Conservation (phyloP, 2,329 filamentous ascomycete species). For the Ophiostoma pallidulum region DNA sequence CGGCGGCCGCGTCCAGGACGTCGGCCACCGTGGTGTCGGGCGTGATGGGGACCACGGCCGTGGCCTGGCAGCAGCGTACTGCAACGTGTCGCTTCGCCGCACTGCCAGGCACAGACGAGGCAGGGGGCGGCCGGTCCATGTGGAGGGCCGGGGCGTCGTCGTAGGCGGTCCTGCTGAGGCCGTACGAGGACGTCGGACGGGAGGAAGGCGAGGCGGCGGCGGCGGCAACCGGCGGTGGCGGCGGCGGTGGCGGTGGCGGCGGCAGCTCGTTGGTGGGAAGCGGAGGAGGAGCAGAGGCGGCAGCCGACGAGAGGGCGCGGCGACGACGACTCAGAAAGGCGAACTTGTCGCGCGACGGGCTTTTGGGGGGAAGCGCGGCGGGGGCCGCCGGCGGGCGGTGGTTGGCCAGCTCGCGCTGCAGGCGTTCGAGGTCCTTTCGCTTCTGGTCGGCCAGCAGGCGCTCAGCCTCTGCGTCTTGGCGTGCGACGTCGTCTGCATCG, state of each 20-base stretch:
- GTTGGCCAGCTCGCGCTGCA: conserved; percentile 33
- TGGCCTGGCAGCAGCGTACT: conserved; percentile 61
- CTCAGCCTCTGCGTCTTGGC: conserved; percentile 38
- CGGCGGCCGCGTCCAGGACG: conserved; percentile 58
- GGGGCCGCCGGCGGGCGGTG: conserved; percentile 24
- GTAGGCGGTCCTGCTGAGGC: too few species aligned
- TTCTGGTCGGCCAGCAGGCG: conserved; percentile 41
- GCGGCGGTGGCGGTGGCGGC: neutral
- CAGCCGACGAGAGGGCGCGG: conserved; percentile 22
- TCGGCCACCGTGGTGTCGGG: conserved; percentile 66
- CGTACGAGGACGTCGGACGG: conserved; percentile 21
- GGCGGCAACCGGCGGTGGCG: conserved; percentile 1
- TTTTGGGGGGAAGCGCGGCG: conserved; percentile 21
- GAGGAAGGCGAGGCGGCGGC: conserved; percentile 25
- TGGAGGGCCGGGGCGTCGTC: too few species aligned
- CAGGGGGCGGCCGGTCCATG: conserved; percentile 73
- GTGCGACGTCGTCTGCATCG: conserved; percentile 30
- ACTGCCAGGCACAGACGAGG: conserved; percentile 68
- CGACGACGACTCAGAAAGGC: conserved; percentile 34
- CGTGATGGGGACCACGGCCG: conserved; percentile 61
- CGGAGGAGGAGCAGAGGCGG: neutral
- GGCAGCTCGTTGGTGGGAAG: conserved; percentile 14
- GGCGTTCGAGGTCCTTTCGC: conserved; percentile 37
- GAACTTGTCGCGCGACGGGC: conserved; percentile 40
- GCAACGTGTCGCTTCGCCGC: conserved; percentile 44